phyloP scores from a whole-genome alignment of 208 protist genomes.

The Trypanosoma brucei region DNA sequence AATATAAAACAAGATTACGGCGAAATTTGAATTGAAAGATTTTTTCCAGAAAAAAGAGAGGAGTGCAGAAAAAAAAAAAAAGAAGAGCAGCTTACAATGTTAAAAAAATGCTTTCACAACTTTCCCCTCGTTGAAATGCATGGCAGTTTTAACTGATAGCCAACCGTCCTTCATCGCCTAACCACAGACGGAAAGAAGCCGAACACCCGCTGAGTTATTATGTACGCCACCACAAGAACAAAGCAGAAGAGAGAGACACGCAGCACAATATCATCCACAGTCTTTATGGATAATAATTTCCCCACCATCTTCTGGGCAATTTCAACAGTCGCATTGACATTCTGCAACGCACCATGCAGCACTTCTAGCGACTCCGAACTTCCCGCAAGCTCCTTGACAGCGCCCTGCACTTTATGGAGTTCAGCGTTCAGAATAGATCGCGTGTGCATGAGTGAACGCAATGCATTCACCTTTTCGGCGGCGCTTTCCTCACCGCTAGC shows the following conservation, averaged over 20 bases:
- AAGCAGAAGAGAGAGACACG: conserved; percentile 52
- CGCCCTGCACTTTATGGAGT: conserved; percentile 67
- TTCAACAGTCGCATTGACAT: conserved; percentile 66
- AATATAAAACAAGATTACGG: too few relatives aligned
- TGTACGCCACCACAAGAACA: conserved; percentile 51
- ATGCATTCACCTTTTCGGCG: conserved; percentile 42
- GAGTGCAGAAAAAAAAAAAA: too few relatives aligned
- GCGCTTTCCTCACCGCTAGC: conserved; percentile 15
- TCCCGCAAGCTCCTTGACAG: conserved; percentile 45
- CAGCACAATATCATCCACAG: conserved; percentile 58
- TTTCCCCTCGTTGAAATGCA: too few relatives aligned
- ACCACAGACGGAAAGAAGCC: conserved; percentile 61
- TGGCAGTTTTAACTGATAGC: too few relatives aligned
- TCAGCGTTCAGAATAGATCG: conserved; percentile 67
- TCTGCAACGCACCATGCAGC: conserved; percentile 49
- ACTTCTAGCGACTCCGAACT: conserved; percentile 38
- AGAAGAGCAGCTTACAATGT: too few relatives aligned
- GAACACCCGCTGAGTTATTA: conserved; percentile 61
- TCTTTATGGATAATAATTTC: conserved; percentile 55
- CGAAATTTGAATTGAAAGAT: too few relatives aligned
- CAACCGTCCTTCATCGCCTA: conserved; percentile 23
- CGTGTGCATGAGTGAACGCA: conserved; percentile 72
- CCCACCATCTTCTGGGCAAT: conserved; percentile 51
- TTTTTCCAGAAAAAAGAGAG: too few relatives aligned
- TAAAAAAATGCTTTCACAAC: too few relatives aligned